A percentile compares a stretch with the other conserved stretches of the same genome.
Evolutionary conservation across 352 stramenopile genomes (phyloP).

Genomic region (Phytophthora pseudosyringae): DNA sequence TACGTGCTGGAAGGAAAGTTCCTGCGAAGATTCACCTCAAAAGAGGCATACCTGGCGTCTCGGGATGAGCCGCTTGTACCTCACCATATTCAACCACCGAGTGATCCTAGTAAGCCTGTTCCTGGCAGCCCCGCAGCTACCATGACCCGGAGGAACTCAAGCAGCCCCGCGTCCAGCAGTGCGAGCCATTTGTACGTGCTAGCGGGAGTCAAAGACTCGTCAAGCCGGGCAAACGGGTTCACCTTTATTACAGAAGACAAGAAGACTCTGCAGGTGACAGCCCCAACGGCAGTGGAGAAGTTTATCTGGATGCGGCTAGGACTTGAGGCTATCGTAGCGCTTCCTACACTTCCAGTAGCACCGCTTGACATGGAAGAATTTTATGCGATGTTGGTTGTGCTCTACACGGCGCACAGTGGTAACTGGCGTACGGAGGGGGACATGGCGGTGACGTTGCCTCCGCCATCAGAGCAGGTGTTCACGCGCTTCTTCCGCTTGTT

Average conservation of each 20-base stretch:
- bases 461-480: constrained; percentile 87
- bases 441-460: constrained; percentile 88
- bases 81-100: constrained; percentile 45
- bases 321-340: constrained; percentile 85
- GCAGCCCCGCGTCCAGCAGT: constrained; percentile 48
- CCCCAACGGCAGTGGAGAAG: constrained; percentile 82
- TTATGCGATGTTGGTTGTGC: constrained; percentile 89
- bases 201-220: constrained; percentile 86
- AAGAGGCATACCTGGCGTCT: constrained; percentile 83
- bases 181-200: constrained; percentile 84
- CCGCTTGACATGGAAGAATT: constrained; percentile 91
- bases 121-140: constrained; percentile 39
- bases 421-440: constrained; percentile 87
- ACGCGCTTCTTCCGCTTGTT: constrained; percentile 87
- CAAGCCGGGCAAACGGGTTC: constrained; percentile 78
- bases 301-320: constrained; percentile 90
- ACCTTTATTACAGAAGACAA: constrained; percentile 91
- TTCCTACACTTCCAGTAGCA: constrained; percentile 78
- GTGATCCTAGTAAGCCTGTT: constrained; percentile 37
- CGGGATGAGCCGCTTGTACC: constrained; percentile 77
- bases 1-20: constrained; percentile 89
- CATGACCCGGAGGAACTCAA: constrained; percentile 49
- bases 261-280: constrained; percentile 81
- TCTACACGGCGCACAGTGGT: constrained; percentile 81
- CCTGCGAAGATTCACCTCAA: constrained; percentile 82